These are phyloP conservation scores for Sugiyamaella chiloensis DNA, from an alignment of 805 yeast species.

Conservation along the genomic window DNA sequence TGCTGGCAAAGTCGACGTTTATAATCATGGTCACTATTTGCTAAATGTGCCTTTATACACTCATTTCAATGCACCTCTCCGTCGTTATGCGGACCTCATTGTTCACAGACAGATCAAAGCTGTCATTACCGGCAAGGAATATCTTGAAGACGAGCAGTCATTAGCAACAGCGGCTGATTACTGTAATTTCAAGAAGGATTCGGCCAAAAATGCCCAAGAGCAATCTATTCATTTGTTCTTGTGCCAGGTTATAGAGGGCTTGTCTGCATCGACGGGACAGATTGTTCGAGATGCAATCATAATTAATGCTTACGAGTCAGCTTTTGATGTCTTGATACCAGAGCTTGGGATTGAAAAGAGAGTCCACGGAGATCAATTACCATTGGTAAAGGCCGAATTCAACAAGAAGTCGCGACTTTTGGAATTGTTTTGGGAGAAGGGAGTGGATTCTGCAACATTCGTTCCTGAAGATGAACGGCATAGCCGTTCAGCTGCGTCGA, in stretches of 20 bases:
- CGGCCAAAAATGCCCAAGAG: slow-evolving; percentile 89
- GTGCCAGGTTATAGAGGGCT: slow-evolving; percentile 77
- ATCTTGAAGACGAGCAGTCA: slow-evolving; percentile 44
- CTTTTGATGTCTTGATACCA: slow-evolving; percentile 89
- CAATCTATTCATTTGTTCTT: slow-evolving; percentile 86
- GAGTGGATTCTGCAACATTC: slow-evolving; percentile 87
- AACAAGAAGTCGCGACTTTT: slow-evolving; percentile 63
- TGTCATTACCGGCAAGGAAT: slow-evolving; percentile 41
- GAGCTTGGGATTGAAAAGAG: slow-evolving; percentile 94
- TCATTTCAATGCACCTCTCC: slow-evolving; percentile 88
- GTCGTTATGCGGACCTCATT: slow-evolving; percentile 87
- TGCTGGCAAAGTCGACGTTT: slow-evolving; percentile 84
- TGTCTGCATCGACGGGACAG: slow-evolving; percentile 66
- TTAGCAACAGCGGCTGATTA: slow-evolving; percentile 83
- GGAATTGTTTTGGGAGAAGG: slow-evolving; percentile 89
- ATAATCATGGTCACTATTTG: slow-evolving; percentile 72
- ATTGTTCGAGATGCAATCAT: slow-evolving; percentile 81
- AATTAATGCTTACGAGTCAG: slow-evolving; percentile 89
- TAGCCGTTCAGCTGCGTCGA: slow-evolving; percentile 47
- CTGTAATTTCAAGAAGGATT: slow-evolving; percentile 93
- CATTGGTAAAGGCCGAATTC: slow-evolving; percentile 88
- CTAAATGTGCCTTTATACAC: slow-evolving; percentile 83
- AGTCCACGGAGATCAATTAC: slow-evolving; percentile 96
- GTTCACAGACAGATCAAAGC: slow-evolving; percentile 89
- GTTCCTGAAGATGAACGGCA: slow-evolving; percentile 87